phyloP scores from a whole-genome alignment of 805 yeast species.

The Metschnikowia arizonensis region DNA sequence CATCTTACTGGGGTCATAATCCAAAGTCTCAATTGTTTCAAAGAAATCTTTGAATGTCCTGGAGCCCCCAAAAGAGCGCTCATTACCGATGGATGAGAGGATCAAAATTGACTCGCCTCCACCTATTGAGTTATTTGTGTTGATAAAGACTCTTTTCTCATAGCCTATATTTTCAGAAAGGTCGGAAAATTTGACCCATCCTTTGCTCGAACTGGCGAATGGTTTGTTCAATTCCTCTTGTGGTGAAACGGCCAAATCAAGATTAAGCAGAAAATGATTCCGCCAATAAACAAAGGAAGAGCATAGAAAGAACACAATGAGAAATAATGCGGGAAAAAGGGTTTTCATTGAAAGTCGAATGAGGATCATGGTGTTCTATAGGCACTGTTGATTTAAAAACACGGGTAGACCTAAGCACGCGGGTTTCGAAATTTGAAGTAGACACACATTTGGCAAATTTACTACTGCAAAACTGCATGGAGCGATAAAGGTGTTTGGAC shows the following conservation, averaged over 20 bases:
- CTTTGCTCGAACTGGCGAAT: not conserved
- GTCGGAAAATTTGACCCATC: not conserved
- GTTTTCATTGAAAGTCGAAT: too few relatives aligned
- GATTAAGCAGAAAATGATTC: not conserved
- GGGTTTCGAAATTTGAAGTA: too few relatives aligned
- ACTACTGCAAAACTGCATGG: too few relatives aligned
- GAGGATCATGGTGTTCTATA: too few relatives aligned
- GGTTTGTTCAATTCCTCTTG: not conserved
- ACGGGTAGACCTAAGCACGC: too few relatives aligned
- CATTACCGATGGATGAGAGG: constrained; percentile 26
- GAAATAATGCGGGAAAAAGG: not conserved
- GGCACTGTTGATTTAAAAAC: too few relatives aligned
- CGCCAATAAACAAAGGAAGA: not conserved
- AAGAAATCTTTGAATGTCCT: constrained; percentile 33
- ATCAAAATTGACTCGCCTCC: constrained; percentile 14
- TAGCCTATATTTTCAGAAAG: constrained; percentile 1
- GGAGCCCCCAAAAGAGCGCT: constrained; percentile 33
- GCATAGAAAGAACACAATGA: not conserved
- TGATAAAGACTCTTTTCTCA: constrained; percentile 1
- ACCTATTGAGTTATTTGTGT: not conserved
- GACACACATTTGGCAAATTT: too few relatives aligned
- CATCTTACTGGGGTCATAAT: constrained; percentile 18
- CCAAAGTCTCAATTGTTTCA: constrained; percentile 24
- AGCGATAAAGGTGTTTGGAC: too few relatives aligned
- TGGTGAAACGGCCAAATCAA: not conserved